Conservation (phyloP, 805 yeast genomes). For the Brettanomyces nanus region DNA sequence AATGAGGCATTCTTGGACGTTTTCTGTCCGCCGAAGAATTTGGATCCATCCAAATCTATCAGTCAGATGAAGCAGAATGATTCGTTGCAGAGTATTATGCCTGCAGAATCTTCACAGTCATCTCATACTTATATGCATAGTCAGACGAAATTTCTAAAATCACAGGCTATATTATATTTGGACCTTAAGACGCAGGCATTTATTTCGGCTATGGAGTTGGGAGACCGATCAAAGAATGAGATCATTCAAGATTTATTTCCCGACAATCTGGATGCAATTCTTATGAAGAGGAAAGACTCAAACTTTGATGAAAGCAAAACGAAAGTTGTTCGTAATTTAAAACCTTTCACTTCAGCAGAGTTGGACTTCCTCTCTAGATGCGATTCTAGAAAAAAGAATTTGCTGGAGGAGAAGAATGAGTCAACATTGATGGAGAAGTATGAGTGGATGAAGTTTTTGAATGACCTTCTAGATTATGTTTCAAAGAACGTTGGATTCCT, state of each 20-base stretch:
- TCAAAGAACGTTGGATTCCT: conserved; percentile 64
- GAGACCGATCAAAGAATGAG: conserved; percentile 53
- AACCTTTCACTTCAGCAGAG: conserved; percentile 63
- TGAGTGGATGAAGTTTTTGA: conserved; percentile 79
- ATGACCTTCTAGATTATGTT: conserved; percentile 70
- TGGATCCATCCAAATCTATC: conserved; percentile 36
- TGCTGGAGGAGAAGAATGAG: conserved; percentile 39
- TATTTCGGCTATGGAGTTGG: conserved; percentile 73
- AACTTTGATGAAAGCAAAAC: conserved; percentile 17
- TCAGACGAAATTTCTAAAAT: conserved; percentile 48
- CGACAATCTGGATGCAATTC: conserved; percentile 41
- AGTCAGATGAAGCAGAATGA: conserved; percentile 19
- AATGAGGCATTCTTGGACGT: conserved; percentile 81
- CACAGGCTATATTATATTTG: conserved; percentile 70
- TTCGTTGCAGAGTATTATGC: conserved; percentile 12
- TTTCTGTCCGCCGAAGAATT: conserved; percentile 68
- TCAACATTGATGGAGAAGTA: conserved; percentile 59
- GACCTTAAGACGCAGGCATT: conserved; percentile 95
- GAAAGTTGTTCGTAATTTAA: conserved; percentile 21
- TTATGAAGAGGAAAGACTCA: conserved; percentile 32
- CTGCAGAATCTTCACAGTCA: conserved; percentile 4
- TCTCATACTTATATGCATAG: conserved; percentile 6
- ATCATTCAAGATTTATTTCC: conserved; percentile 76
- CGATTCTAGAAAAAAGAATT: conserved; percentile 55
- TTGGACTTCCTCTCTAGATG: conserved; percentile 71